Conservation (phyloP, 495 filamentous ascomycete species). For the Rhizodiscina lignyota region DNA sequence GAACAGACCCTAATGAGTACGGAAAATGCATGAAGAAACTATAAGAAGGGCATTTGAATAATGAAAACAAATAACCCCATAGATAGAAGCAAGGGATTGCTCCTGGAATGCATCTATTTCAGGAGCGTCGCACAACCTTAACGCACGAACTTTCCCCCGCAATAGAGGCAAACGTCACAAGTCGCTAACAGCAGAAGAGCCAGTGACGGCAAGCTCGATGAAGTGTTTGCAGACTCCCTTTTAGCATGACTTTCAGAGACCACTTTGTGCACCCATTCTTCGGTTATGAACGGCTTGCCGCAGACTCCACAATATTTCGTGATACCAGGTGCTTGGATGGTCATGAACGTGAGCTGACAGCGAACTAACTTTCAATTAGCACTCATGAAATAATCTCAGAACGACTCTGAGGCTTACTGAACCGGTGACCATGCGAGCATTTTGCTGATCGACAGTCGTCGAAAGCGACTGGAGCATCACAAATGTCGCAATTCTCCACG, state of each 20-base stretch:
- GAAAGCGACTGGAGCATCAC: not conserved
- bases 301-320: slow-evolving; percentile 4
- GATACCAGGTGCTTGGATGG: slow-evolving; percentile 6
- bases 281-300: slow-evolving; percentile 4
- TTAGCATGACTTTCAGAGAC: too few relatives aligned
- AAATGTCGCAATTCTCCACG: not conserved
- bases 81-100: too few relatives aligned
- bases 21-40: too few relatives aligned
- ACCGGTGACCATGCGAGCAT: slow-evolving; percentile 1
- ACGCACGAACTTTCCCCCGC: slow-evolving; percentile 6
- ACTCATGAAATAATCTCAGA: not conserved
- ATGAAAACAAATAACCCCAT: too few relatives aligned
- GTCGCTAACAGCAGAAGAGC: slow-evolving; percentile 2
- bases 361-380: slow-evolving; percentile 3
- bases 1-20: too few relatives aligned
- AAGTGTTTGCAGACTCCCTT: too few relatives aligned
- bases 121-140: too few relatives aligned
- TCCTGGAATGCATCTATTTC: too few relatives aligned
- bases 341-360: slow-evolving; percentile 5
- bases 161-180: slow-evolving; percentile 6
- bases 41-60: too few relatives aligned
- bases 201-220: too few relatives aligned
- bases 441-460: not conserved
- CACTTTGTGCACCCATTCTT: too few relatives aligned
- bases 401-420: not conserved